A percentile compares a stretch with the other conserved stretches of the same genome.
These are phyloP conservation scores for Lignosus rhinocerotis DNA, from an alignment of 1,284 basidiomycete species.

Conservation along the genomic window DNA sequence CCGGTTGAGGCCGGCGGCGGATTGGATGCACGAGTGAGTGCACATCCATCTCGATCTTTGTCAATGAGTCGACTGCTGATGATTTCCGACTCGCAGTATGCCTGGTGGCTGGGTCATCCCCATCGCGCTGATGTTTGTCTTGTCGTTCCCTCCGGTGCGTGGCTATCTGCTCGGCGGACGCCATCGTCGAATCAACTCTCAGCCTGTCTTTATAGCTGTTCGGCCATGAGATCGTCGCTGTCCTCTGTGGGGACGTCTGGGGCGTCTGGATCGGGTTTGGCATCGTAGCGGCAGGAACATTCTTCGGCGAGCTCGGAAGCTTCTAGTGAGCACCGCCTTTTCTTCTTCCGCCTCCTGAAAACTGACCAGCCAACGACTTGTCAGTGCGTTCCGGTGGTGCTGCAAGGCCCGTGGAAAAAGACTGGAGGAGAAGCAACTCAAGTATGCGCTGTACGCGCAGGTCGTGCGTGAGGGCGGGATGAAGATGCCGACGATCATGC, in stretches of 20 bases:
- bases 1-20: slow-evolving; percentile 54
- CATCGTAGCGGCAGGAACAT: slow-evolving; percentile 66
- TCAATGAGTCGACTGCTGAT: neutral
- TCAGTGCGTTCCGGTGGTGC: slow-evolving; percentile 64
- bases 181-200: slow-evolving; percentile 1
- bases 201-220: slow-evolving; percentile 49
- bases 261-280: slow-evolving; percentile 68
- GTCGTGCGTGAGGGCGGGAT: slow-evolving; percentile 81
- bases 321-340: slow-evolving; percentile 48
- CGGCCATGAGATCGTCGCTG: slow-evolving; percentile 75
- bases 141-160: slow-evolving; percentile 74
- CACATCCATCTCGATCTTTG: neutral
- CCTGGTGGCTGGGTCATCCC: slow-evolving; percentile 77
- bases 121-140: slow-evolving; percentile 74
- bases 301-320: slow-evolving; percentile 68
- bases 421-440: slow-evolving; percentile 66
- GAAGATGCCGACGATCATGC: slow-evolving; percentile 68
- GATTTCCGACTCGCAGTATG: slow-evolving; percentile 20
- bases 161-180: neutral
- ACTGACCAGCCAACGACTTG: neutral
- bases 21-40: slow-evolving; percentile 48
- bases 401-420: slow-evolving; percentile 64
- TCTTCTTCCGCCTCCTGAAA: neutral
- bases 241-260: slow-evolving; percentile 75
- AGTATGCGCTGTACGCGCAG: slow-evolving; percentile 75